Base-by-base conservation (phyloP, 176 grass and related monocot genomes). In the Bothriochloa decipiens region DNA sequence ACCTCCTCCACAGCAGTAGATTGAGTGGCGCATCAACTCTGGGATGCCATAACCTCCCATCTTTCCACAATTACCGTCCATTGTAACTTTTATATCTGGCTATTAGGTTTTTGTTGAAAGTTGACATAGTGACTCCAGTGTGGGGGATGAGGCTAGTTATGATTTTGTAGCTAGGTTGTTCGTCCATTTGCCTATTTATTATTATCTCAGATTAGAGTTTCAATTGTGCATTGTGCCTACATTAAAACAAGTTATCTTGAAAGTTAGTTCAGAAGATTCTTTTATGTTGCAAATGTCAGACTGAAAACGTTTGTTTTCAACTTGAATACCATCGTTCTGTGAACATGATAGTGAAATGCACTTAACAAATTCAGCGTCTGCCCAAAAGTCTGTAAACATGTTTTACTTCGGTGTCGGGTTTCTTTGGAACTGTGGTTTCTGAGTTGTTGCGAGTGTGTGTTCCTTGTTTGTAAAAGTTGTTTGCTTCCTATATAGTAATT, bases 111-210 rank as follows among this genome's bases (percentile, higher is more conserved):
- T 36, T 81, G 63, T 76, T 87, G 29, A 32, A 75, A 76, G 78
- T 85, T 89, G 71, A 82, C 78, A 87, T 86, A 90, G 75, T 45
- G 64, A 76, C 70, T 84, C 29, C 50, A 71, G 33, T 84, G 75
- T 84, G 87, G 75, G n/a, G 83, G 82, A 86, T 92, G 78, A 80
- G 76, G 65, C 90, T 89, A 83, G 90, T 92, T 92, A 88, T 89
- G 62, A 83, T 92, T 87, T 92, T 89, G 90, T 92, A 92, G 87
- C 80, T 92, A 92, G 91, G 84, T 89, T 81, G 76, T 89, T 89
- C 80, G 82, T 92, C 87, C 79, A 77, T 92, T 87, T 86, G 25
- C 57, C 13, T 52, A 20, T 83, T 80, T 86, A 14, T 32, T 32
- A 32, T 32, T 32, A 32, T 32, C 29, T 32, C 29, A 32, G 29